phyloP scores from a whole-genome alignment of 805 yeast genomes.

The Kazachstania taianensis region DNA sequence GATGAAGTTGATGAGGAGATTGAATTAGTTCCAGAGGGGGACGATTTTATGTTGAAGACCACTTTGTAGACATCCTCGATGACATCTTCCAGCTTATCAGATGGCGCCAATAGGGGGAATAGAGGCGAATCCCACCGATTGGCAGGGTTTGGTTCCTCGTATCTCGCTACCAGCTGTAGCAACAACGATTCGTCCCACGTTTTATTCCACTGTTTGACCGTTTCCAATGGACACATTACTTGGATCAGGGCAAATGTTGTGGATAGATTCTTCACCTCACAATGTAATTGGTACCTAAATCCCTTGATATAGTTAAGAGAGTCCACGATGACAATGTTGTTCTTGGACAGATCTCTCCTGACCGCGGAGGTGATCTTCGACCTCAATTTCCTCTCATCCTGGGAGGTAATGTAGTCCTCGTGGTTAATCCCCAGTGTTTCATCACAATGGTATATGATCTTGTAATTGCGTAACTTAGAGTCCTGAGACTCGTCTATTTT shows the following conservation, averaged over 20 bases:
- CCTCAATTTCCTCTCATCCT: constrained; percentile 68
- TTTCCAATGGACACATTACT: constrained; percentile 56
- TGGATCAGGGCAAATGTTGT: constrained; percentile 81
- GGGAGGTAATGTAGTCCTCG: constrained; percentile 57
- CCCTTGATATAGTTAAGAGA: constrained; percentile 88
- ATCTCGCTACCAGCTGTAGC: constrained; percentile 66
- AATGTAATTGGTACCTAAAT: constrained; percentile 83
- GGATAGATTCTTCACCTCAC: constrained; percentile 79
- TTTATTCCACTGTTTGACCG: constrained; percentile 31
- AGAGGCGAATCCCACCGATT: constrained; percentile 93
- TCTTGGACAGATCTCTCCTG: constrained; percentile 61
- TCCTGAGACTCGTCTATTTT: constrained; percentile 28
- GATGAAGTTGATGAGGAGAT: not conserved
- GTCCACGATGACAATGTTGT: constrained; percentile 73
- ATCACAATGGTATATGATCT: constrained; percentile 59
- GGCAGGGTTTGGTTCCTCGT: constrained; percentile 83
- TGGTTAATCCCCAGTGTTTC: constrained; percentile 66
- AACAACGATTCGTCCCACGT: constrained; percentile 61
- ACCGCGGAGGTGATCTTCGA: constrained; percentile 85
- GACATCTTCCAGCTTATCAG: constrained; percentile 21
- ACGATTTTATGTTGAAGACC: constrained; percentile 39
- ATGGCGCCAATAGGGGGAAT: constrained; percentile 45
- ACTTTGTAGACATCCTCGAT: constrained; percentile 54
- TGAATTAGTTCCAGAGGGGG: constrained; percentile 10
- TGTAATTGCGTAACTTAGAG: not conserved